phyloP scores from a whole-genome alignment of 106 monocot genomes.

The Dioscorea dumetorum region DNA sequence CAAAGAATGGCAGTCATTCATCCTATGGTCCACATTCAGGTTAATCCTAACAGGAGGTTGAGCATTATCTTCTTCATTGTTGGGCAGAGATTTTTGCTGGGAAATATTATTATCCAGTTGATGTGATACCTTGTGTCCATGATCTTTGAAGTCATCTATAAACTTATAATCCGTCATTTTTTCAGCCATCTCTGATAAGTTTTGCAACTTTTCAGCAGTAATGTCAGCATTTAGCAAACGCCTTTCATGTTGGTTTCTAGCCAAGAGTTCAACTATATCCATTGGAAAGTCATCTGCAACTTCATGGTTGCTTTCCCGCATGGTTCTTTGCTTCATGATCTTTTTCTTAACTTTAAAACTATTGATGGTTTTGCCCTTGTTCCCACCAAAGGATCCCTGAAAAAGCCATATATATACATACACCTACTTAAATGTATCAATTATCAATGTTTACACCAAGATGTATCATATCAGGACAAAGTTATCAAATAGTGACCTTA shows the following conservation, averaged over 20 bases:
- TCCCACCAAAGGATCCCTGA: constrained; percentile 21
- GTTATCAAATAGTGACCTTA: no score
- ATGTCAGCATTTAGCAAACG: constrained; percentile 18
- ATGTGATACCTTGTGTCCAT: constrained; percentile 5
- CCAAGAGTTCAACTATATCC: constrained; percentile 88
- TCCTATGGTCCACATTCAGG: background rate
- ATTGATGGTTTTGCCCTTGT: background rate
- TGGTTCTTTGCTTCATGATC: constrained; percentile 14
- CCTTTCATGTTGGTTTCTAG: constrained; percentile 66
- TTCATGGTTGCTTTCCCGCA: constrained; percentile 11
- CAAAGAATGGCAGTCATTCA: constrained; percentile 2
- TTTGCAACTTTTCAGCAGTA: constrained; percentile 5
- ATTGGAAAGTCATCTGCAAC: constrained; percentile 66
- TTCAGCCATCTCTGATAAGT: constrained; percentile 9
- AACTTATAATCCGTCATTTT: constrained; percentile 2
- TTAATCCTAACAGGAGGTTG: no score
- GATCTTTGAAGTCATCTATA: background rate
- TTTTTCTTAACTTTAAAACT: constrained; percentile 4
- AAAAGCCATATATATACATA: background rate
- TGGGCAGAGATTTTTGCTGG: background rate
- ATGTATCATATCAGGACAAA: no score
- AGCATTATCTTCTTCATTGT: background rate
- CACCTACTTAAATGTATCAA: no score
- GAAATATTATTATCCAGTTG: constrained; percentile 2
- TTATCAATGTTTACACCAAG: no score